Base-by-base conservation (phyloP, 345 rosid species). In the Ceriops tagal region DNA sequence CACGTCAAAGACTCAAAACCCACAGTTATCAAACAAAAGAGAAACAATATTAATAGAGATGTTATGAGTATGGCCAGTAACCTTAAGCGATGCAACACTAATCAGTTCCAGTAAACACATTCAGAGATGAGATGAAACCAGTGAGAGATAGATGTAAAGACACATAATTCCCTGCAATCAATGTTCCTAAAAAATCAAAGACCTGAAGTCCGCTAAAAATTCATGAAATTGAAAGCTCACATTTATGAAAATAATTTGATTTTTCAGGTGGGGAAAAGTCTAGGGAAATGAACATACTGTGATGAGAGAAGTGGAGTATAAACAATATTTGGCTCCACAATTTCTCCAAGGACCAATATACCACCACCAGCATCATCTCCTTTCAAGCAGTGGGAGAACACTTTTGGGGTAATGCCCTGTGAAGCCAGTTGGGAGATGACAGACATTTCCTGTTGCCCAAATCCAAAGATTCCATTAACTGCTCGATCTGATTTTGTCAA, bases 401-500 rank as follows among this genome's bases (percentile, higher is more conserved):
- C 91, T 73, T 79, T 87, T 4, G 99, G 98, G 57, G 96, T 79
- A 61, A 86, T 52, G 28, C 96, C 92, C 58, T 86, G 91, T 30
- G 98, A 87, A 67, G 99, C 86, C 39, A 96, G 90, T 67, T 96
- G 99, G 4, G 97, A 92, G 68, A 96, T 65, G 53, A 92, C 88
- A 34, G 99, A 92, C 88, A 96, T 81, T 39, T 77, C 77, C 79
- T 85, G 91, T 75, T 89, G 99, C 53, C 99, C 99, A 27, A 96
- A 89, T 34, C 99, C 99, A 46, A 96, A 89, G 46, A 96, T 96
- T 72, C 99, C 99, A 72, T 90, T 91, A 56, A 96, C 89, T 1
- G 99, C 98, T 84, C 96, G 83, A 21, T 89, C 97, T 0, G 98
- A 75, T 76, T 86, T 87, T 4, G 83, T 90, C 76, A 96, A 68